phyloP scores from a whole-genome alignment of 1,139 yeast species.

The Scheffersomyces stambukii region DNA sequence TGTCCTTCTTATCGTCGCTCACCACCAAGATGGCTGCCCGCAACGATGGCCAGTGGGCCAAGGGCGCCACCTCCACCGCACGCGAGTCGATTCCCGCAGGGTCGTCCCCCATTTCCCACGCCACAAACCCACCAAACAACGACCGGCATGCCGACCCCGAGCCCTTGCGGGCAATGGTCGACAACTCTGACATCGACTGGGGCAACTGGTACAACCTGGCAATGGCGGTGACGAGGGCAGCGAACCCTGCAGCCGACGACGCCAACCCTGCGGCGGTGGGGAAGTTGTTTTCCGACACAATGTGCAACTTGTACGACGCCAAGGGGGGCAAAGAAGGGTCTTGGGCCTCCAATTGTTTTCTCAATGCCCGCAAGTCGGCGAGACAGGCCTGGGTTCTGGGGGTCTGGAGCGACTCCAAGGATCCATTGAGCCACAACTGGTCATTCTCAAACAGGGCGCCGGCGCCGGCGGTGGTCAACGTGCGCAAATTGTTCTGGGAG shows the following conservation, averaged over 20 bases:
- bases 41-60: conserved; percentile 87
- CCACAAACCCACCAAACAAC: conserved; percentile 93
- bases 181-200: conserved; percentile 74
- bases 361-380: conserved; percentile 64
- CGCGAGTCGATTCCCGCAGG: conserved; percentile 81
- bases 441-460: conserved; percentile 56
- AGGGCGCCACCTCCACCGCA: conserved; percentile 87
- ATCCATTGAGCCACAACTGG: conserved; percentile 79
- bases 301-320: conserved; percentile 64
- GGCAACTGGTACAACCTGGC: conserved; percentile 81
- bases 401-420: conserved; percentile 57
- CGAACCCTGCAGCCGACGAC: conserved; percentile 97
- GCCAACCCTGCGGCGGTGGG: conserved; percentile 99
- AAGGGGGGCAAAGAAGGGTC: conserved; percentile 56
- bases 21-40: conserved; percentile 91
- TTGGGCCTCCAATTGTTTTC: conserved; percentile 49
- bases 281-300: conserved; percentile 92
- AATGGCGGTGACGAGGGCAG: conserved; percentile 86
- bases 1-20: conserved; percentile 89
- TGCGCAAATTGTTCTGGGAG: conserved; percentile 83
- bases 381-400: conserved; percentile 81
- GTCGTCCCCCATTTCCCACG: conserved; percentile 92
- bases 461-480: conserved; percentile 85
- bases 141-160: conserved; percentile 98
- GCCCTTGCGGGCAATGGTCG: conserved; percentile 94